These are phyloP conservation scores for Aureobasidium sp. DNA, from an alignment of 2,329 filamentous ascomycete genomes.

Conservation along the genomic window DNA sequence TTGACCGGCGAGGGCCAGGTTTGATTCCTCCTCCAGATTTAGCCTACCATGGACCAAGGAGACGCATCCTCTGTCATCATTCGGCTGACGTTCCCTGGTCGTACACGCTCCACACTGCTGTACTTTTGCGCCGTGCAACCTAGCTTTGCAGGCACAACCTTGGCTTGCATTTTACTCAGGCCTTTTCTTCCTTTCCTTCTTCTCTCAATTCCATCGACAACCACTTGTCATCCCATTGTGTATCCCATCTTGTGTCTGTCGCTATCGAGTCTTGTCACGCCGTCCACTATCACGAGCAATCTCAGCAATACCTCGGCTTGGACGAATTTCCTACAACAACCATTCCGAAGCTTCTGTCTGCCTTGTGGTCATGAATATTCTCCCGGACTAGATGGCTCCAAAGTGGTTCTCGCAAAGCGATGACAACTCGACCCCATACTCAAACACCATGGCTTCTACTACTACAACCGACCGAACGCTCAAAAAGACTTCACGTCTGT, in stretches of 20 bases:
- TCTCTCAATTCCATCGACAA: neutral
- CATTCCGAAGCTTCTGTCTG: neutral
- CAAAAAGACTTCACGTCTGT: conserved; percentile 7
- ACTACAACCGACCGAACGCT: neutral
- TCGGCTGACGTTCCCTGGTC: conserved; percentile 12
- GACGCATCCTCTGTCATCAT: conserved; percentile 8
- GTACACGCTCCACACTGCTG: conserved; percentile 13
- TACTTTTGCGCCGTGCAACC: conserved; percentile 14
- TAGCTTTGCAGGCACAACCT: conserved; percentile 12
- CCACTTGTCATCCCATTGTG: neutral
- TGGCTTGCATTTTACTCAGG: neutral
- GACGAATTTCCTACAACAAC: neutral
- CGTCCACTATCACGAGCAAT: neutral
- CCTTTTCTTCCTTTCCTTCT: neutral
- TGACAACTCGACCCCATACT: neutral
- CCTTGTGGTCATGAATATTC: conserved; percentile 10
- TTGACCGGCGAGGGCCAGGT: conserved; percentile 10
- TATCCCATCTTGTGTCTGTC: conserved; percentile 6
- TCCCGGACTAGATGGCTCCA: conserved; percentile 12
- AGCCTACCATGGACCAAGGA: conserved; percentile 4
- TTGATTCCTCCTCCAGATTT: conserved; percentile 11
- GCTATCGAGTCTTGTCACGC: conserved; percentile 11
- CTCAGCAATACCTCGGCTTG: neutral
- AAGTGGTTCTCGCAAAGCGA: conserved; percentile 14
- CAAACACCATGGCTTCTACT: neutral